phyloP scores from a whole-genome alignment of 768 basidiomycete genomes.

The Hygrocybe punicea region DNA sequence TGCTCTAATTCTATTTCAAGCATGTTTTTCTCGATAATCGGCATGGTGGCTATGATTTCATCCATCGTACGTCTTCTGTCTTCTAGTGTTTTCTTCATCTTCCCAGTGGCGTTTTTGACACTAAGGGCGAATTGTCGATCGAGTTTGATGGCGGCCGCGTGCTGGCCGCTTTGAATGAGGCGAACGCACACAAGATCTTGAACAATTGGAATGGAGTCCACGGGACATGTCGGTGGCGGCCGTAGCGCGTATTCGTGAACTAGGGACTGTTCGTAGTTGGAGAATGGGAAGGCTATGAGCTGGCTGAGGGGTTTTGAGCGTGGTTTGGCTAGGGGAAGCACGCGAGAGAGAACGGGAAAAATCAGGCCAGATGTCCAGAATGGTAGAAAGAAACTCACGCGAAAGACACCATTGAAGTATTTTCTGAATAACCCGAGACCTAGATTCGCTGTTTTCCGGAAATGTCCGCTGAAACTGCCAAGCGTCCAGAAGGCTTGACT shows the following conservation, averaged over 20 bases:
- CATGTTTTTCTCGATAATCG: slow-evolving; percentile 58
- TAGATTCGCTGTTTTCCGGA: slow-evolving; percentile 52
- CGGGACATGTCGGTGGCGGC: slow-evolving; percentile 47
- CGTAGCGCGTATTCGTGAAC: slow-evolving; percentile 58
- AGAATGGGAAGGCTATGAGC: slow-evolving; percentile 63
- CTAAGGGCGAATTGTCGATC: slow-evolving; percentile 58
- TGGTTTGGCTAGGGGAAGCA: slow-evolving; percentile 48
- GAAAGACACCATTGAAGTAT: slow-evolving; percentile 65
- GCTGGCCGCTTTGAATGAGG: slow-evolving; percentile 67
- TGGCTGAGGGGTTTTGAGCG: slow-evolving; percentile 55
- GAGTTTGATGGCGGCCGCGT: slow-evolving; percentile 69
- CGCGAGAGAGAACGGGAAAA: slow-evolving; percentile 8
- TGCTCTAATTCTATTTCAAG: slow-evolving; percentile 58
- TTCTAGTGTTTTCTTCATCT: slow-evolving; percentile 36
- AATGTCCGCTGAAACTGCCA: slow-evolving; percentile 77
- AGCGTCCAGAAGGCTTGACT: slow-evolving; percentile 62
- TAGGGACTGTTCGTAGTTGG: slow-evolving; percentile 57
- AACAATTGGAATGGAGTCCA: slow-evolving; percentile 51
- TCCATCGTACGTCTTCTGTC: slow-evolving; percentile 69
- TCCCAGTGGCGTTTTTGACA: slow-evolving; percentile 37
- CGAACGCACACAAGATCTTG: slow-evolving; percentile 81
- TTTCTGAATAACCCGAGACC: slow-evolving; percentile 53
- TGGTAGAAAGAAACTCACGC: slow-evolving; percentile 47
- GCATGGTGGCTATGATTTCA: slow-evolving; percentile 62
- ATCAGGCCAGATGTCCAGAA: neutral